A percentile compares a stretch with the other conserved stretches of the same genome.
phyloP scores from a whole-genome alignment of 2,329 filamentous ascomycete genomes.

The Aspergillus sp. region DNA sequence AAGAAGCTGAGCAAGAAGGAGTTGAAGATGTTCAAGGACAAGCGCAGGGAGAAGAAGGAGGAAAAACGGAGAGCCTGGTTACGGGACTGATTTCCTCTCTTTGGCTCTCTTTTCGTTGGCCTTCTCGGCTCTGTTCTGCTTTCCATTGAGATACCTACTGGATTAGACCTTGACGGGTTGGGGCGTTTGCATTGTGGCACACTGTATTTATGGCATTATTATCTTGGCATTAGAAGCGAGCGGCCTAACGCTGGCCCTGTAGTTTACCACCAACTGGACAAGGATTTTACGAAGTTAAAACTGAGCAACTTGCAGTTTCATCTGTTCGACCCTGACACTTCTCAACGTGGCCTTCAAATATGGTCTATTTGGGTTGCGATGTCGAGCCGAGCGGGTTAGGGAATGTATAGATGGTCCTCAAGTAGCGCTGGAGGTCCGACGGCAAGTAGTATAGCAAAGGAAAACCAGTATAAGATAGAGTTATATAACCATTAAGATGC shows the following conservation, averaged over 20 bases:
- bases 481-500: too few relatives aligned
- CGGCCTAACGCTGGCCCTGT: neutral
- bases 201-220: slow-evolving; percentile 7
- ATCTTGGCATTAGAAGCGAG: slow-evolving; percentile 7
- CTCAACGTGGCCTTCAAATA: slow-evolving; percentile 24
- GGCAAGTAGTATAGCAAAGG: too few relatives aligned
- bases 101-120: neutral
- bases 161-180: slow-evolving; percentile 7
- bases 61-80: slow-evolving; percentile 93
- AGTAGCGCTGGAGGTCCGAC: too few relatives aligned
- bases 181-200: neutral
- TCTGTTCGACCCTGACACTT: slow-evolving; percentile 34
- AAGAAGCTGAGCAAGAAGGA: slow-evolving; percentile 85
- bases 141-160: slow-evolving; percentile 10
- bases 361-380: slow-evolving; percentile 8
- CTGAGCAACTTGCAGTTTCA: slow-evolving; percentile 9
- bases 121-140: neutral
- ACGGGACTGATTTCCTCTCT: slow-evolving; percentile 61
- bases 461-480: too few relatives aligned
- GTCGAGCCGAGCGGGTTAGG: too few relatives aligned
- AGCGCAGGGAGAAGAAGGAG: slow-evolving; percentile 84
- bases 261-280: neutral
- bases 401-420: too few relatives aligned
- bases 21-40: slow-evolving; percentile 88
- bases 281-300: neutral